These are phyloP conservation scores for Mycosphaerella arachidis DNA, from an alignment of 2,329 filamentous ascomycete species.

Conservation along the genomic window DNA sequence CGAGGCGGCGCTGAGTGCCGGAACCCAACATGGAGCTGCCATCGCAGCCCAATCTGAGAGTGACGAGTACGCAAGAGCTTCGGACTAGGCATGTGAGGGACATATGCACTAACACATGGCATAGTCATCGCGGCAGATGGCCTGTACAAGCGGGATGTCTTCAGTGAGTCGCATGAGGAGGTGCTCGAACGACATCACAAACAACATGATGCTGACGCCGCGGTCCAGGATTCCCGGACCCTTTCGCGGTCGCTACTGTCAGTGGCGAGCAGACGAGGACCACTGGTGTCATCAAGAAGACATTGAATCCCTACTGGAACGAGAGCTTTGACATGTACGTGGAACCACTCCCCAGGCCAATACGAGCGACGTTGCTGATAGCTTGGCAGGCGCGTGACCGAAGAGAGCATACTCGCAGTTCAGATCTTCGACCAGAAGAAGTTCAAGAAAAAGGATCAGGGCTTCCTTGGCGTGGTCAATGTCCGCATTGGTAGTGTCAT, in stretches of 20 bases:
- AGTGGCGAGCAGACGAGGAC: slow-evolving; percentile 98
- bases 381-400: slow-evolving; percentile 68
- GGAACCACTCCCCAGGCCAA: neutral
- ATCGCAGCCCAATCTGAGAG: slow-evolving; percentile 73
- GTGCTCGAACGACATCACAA: slow-evolving; percentile 6
- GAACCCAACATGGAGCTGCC: slow-evolving; percentile 40
- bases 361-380: slow-evolving; percentile 5
- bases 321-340: slow-evolving; percentile 96
- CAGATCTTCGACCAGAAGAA: slow-evolving; percentile 99
- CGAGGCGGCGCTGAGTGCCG: slow-evolving; percentile 5
- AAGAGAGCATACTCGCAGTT: slow-evolving; percentile 93
- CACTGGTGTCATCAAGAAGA: slow-evolving; percentile 95
- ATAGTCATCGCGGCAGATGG: slow-evolving; percentile 97
- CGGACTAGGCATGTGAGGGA: neutral
- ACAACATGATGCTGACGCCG: slow-evolving; percentile 13
- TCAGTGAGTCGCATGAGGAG: slow-evolving; percentile 62
- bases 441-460: slow-evolving; percentile 99
- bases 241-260: slow-evolving; percentile 94
- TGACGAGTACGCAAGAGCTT: slow-evolving; percentile 67
- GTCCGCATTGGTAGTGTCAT: slow-evolving; percentile 92
- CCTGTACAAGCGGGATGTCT: slow-evolving; percentile 98
- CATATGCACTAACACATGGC: slow-evolving; percentile 19
- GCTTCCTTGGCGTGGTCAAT: slow-evolving; percentile 96
- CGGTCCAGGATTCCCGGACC: slow-evolving; percentile 81
- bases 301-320: slow-evolving; percentile 99